Base-by-base conservation (phyloP, 345 rosid species). In the Sisymbrium altissimum region DNA sequence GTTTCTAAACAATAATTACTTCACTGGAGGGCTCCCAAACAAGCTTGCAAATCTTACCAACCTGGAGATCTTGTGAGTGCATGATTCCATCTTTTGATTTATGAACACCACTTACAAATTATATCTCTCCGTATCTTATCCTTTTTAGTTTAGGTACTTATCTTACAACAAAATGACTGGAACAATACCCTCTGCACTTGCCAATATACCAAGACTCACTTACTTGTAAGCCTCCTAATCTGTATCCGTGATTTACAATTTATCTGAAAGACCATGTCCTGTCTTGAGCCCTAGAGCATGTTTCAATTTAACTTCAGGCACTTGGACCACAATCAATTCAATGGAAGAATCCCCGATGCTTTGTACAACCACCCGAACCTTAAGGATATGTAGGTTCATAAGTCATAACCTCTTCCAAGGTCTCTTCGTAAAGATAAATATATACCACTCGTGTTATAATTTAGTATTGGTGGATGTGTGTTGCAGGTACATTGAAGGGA, bases 401-500 rank as follows among this genome's bases (percentile, higher is more conserved):
- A 71, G 80, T 70, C 45, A 46, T 64, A 18, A 71, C 7, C 4
- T 55, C 66, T 18, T 44, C 44, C 44, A 19, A 25, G 29, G 54
- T 56, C 58, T 14, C 27, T 14, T 39, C 19, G 39, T 53, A 29
- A 38, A 39, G 55, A 19, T 8, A 27, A 40, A 2, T 4, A 9
- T 53, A 30, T 40, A 52, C 7, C 9, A 18, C 19, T 0, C 7
- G 17, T 38, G 46, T 39, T 27, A 15, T 15, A 7, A 21, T 0
- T 14, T 19, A 13, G 13, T 7, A 52, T 43, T 50, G 54, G 45
- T 66, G 2, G 23, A 15, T 55, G 61, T 68, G 23, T 68, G 61
- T 72, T 57, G 59, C 79, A 92, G 95, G 95, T 86, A 86, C 81
- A 74, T 88, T 17, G 91, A 90, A 80, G 95, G 98, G 66, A 92